These are phyloP conservation scores for Coemansia sp. DNA, from an alignment of 192 early-diverging fungal genomes.

Conservation along the genomic window DNA sequence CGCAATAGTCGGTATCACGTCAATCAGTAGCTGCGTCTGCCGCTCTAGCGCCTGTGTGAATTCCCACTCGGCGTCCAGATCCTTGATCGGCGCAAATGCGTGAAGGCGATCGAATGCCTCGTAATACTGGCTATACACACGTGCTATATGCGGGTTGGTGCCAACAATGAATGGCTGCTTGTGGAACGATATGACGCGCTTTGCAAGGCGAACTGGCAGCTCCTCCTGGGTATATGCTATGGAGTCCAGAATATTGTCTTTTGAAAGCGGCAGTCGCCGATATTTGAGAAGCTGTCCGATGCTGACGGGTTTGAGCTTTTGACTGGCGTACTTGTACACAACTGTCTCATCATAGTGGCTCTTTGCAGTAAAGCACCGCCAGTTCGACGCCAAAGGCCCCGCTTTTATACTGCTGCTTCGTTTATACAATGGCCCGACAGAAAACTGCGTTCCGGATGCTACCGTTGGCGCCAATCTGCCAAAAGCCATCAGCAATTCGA, in stretches of 20 bases:
- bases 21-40: slow-evolving; percentile 73
- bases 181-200: slow-evolving; percentile 82
- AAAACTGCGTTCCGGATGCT: not conserved
- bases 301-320: slow-evolving; percentile 64
- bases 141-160: slow-evolving; percentile 88
- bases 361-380: slow-evolving; percentile 21
- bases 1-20: slow-evolving; percentile 88
- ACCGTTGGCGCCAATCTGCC: not conserved
- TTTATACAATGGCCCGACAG: not conserved
- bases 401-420: not conserved
- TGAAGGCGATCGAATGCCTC: slow-evolving; percentile 74
- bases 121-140: slow-evolving; percentile 78
- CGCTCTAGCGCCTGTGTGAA: slow-evolving; percentile 72
- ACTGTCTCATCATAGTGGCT: slow-evolving; percentile 49
- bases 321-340: slow-evolving; percentile 53
- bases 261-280: slow-evolving; percentile 63
- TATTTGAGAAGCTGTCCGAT: slow-evolving; percentile 74
- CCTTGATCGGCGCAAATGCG: slow-evolving; percentile 62
- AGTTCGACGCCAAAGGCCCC: not conserved
- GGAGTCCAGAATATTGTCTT: slow-evolving; percentile 58
- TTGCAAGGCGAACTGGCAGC: slow-evolving; percentile 86
- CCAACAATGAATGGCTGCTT: slow-evolving; percentile 94
- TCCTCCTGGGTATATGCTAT: slow-evolving; percentile 70
- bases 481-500: not conserved
- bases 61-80: slow-evolving; percentile 59